Base-by-base conservation (phyloP, 495 filamentous ascomycete species). In the Tuber aestivum region DNA sequence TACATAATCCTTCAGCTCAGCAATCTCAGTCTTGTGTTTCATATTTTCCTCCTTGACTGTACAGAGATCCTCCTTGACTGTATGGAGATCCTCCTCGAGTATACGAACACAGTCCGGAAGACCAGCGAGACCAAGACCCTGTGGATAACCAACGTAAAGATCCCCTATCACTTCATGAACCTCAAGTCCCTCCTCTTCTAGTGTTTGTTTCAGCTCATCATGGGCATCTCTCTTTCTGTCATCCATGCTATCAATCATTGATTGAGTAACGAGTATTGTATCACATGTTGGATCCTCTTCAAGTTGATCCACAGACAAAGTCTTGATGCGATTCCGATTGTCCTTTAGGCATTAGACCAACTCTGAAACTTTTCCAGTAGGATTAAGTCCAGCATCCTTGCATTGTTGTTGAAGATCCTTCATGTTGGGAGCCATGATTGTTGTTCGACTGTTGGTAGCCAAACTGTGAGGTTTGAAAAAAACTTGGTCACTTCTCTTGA, bases 231-330 rank as follows among this genome's bases (percentile, higher is more conserved):
- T 44, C 75, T 74, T 77, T 32, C 61, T 74, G 23, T 41, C 71
- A 41, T 74, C 45, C 35, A 45, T n/a, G 27, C 14, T n/a, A 27
- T 61, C 71, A 68, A 70, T 27, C 21, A 70, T 42, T 41, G 71
- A 70, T 74, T 44, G 65, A n/a, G 71, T 44, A 70, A 70, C 71
- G 20, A 77, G 75, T 77, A 73, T 70, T 12, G 75, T 71, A 38
- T 77, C 41, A 68, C 71, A 77, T 70, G 40, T 45, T 70, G 10
- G 44, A 48, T 77, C n/a, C 35, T 44, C 71, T 70, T 75, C n/a
- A n/a, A n/a, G n/a, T n/a, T n/a, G n/a, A n/a, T n/a, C n/a, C n/a
- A n/a, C n/a, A n/a, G n/a, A n/a, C n/a, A n/a, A n/a, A n/a, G n/a
- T n/a, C n/a, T n/a, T n/a, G n/a, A n/a, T n/a, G n/a, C n/a, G n/a